Evolutionary conservation across 2,329 filamentous ascomycete species (phyloP).

Genomic region (Talaromyces albobiverticillius): DNA sequence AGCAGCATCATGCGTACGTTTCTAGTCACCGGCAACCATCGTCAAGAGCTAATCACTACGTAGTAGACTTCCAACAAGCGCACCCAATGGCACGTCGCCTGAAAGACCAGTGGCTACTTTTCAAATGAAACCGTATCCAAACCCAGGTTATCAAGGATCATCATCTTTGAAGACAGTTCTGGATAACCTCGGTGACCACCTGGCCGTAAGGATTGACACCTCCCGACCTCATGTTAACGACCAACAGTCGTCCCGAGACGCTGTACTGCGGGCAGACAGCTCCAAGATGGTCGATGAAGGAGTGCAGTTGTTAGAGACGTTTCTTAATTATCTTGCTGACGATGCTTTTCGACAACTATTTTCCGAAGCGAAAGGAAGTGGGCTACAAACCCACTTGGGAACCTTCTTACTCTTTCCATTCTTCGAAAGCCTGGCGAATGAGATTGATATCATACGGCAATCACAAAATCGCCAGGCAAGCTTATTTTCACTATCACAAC

Average conservation of each 20-base stretch:
- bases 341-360: conserved; percentile 7
- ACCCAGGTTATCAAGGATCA: conserved; percentile 12
- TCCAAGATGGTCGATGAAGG: conserved; percentile 13
- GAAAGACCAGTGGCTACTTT: conserved; percentile 12
- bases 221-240: neutral
- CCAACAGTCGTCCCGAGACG: conserved; percentile 12
- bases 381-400: conserved; percentile 9
- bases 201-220: conserved; percentile 10
- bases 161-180: conserved; percentile 13
- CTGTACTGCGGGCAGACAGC: conserved; percentile 14
- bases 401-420: conserved; percentile 10
- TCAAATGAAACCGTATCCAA: conserved; percentile 15
- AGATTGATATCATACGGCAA: conserved; percentile 7
- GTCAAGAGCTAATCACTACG: neutral
- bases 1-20: conserved; percentile 5
- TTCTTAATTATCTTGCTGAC: conserved; percentile 11
- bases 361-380: conserved; percentile 5
- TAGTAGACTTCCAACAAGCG: neutral
- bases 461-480: conserved; percentile 6
- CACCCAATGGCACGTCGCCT: neutral
- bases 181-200: conserved; percentile 9
- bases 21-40: no score
- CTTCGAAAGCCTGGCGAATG: conserved; percentile 11
- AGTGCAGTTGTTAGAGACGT: conserved; percentile 7
- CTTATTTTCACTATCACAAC: conserved; percentile 8